phyloP scores from a whole-genome alignment of 208 protist species.

The Zelonia costaricensis region DNA sequence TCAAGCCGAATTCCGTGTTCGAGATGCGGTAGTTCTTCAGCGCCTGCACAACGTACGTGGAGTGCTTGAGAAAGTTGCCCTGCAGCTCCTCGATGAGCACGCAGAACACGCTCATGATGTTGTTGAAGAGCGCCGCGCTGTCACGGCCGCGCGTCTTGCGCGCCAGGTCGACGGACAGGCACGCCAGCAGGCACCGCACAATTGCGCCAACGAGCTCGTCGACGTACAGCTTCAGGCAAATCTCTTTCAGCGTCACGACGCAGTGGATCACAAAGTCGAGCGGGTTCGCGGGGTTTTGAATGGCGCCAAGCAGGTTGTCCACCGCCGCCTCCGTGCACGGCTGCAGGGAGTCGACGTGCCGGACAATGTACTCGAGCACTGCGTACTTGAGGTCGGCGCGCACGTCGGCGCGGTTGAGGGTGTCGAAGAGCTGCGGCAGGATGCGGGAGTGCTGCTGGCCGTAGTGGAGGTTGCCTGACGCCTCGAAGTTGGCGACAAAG shows the following conservation, averaged over 20 bases:
- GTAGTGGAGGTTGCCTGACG: slow-evolving; percentile 43
- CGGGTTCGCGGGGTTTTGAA: slow-evolving; percentile 43
- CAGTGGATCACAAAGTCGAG: slow-evolving; percentile 58
- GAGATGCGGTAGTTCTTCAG: slow-evolving; percentile 72
- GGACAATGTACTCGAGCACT: slow-evolving; percentile 77
- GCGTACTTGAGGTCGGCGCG: slow-evolving; percentile 65
- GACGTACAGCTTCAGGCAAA: slow-evolving; percentile 66
- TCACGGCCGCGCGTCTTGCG: slow-evolving; percentile 25
- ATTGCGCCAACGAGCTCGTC: slow-evolving; percentile 80
- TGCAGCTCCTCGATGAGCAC: slow-evolving; percentile 64
- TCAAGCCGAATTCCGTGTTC: slow-evolving; percentile 55
- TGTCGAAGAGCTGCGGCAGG: slow-evolving; percentile 74
- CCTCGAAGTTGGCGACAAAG: slow-evolving; percentile 59
- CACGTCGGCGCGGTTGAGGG: slow-evolving; percentile 55
- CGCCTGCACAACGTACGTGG: slow-evolving; percentile 59
- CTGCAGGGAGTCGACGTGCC: slow-evolving; percentile 63
- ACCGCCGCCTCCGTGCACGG: slow-evolving; percentile 59
- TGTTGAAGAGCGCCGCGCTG: slow-evolving; percentile 39
- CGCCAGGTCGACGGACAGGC: slow-evolving; percentile 35
- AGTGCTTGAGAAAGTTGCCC: slow-evolving; percentile 79
- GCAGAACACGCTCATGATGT: slow-evolving; percentile 80
- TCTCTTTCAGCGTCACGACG: slow-evolving; percentile 60
- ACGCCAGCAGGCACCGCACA: slow-evolving; percentile 68
- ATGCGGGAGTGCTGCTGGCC: slow-evolving; percentile 42
- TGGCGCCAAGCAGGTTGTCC: slow-evolving; percentile 55